Evolutionary conservation across 805 yeast species (phyloP).

Genomic region (Candida cerambycidarum): DNA sequence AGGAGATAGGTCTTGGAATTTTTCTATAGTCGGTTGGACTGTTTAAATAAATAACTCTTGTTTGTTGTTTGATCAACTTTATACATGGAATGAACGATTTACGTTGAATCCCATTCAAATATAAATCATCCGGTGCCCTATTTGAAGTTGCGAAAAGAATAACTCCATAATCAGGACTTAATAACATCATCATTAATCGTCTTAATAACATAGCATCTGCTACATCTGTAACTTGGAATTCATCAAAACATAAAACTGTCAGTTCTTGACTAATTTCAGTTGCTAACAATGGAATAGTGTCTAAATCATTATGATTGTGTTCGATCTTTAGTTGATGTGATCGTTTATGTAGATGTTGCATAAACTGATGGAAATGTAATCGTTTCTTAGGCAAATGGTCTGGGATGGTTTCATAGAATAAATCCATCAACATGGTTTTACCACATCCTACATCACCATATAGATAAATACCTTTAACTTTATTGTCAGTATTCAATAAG

Average conservation of each 20-base stretch:
- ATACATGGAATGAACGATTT: constrained; percentile 92
- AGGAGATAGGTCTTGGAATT: constrained; percentile 76
- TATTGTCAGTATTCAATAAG: constrained; percentile 25
- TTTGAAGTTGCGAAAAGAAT: constrained; percentile 92
- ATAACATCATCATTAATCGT: constrained; percentile 62
- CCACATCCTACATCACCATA: constrained; percentile 99
- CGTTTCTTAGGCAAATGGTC: constrained; percentile 71
- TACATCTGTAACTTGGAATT: constrained; percentile 96
- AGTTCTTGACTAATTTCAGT: constrained; percentile 75
- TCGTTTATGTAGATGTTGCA: constrained; percentile 90
- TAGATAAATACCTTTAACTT: constrained; percentile 79
- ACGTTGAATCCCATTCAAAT: constrained; percentile 92
- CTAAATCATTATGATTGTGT: constrained; percentile 60
- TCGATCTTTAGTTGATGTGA: constrained; percentile 69
- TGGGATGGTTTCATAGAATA: constrained; percentile 86
- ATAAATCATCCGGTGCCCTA: constrained; percentile 90
- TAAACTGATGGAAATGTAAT: constrained; percentile 93
- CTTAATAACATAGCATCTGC: constrained; percentile 97
- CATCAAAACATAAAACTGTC: constrained; percentile 89
- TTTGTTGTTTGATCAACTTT: constrained; percentile 66
- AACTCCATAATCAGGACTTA: constrained; percentile 76
- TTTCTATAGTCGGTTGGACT: constrained; percentile 95
- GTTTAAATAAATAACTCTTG: constrained; percentile 75
- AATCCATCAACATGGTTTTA: constrained; percentile 96
- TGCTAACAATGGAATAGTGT: constrained; percentile 81